Percentiles rank a stretch among this genome's conserved stretches.
phyloP scores from a whole-genome alignment of 331 rosid species.

The Stylosanthes scabra region DNA sequence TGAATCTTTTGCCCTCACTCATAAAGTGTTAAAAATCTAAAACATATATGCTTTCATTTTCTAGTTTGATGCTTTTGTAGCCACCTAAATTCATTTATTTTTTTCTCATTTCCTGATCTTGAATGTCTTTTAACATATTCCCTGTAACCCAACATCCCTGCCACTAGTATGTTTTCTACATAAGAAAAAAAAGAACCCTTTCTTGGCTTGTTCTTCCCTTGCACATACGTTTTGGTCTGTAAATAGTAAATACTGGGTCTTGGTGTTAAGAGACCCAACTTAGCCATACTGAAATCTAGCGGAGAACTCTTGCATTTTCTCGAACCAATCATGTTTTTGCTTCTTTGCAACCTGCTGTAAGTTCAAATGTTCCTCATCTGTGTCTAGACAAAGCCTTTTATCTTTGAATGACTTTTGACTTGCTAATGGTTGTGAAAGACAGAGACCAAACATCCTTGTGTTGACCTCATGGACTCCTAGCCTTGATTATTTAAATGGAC shows the following conservation, averaged over 20 bases:
- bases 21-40: slow-evolving; percentile 19
- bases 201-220: neutral
- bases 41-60: slow-evolving; percentile 15
- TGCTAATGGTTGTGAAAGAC: slow-evolving; percentile 54
- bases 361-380: slow-evolving; percentile 4
- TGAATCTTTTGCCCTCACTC: neutral
- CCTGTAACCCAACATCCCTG: neutral
- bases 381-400: slow-evolving; percentile 2
- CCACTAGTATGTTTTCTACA: neutral
- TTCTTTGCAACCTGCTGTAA: neutral
- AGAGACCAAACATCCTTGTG: slow-evolving; percentile 61
- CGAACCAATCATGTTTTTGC: slow-evolving; percentile 20
- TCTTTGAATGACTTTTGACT: slow-evolving; percentile 48
- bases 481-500: slow-evolving; percentile 51
- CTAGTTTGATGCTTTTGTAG: neutral
- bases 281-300: neutral
- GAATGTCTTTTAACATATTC: neutral
- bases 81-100: neutral
- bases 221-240: neutral
- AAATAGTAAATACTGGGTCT: too few relatives aligned
- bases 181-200: neutral
- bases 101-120: neutral
- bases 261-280: neutral
- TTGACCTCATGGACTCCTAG: slow-evolving; percentile 54
- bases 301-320: neutral